These are phyloP conservation scores for Yamadazyma aaseri DNA, from an alignment of 1,139 yeast genomes.

Conservation along the genomic window DNA sequence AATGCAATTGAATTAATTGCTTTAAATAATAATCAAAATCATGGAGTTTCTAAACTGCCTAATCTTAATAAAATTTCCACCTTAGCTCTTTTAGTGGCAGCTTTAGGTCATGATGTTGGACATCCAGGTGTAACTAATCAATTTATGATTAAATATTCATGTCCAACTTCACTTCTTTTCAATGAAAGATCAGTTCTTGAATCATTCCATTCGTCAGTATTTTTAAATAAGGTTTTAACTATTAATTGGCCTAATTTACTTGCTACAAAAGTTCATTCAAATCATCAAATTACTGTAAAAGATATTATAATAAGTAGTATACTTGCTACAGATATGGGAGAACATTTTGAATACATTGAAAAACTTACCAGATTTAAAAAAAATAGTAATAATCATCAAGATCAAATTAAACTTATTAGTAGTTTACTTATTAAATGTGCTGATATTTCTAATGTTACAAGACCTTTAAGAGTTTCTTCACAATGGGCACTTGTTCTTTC, in stretches of 20 bases:
- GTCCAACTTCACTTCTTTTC: constrained; percentile 66
- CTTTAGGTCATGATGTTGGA: constrained; percentile 93
- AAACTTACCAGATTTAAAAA: constrained; percentile 28
- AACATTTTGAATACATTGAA: constrained; percentile 73
- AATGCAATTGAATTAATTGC: constrained; percentile 18
- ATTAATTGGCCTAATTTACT: constrained; percentile 64
- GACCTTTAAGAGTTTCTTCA: constrained; percentile 72
- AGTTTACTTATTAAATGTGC: constrained; percentile 85
- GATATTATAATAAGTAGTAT: constrained; percentile 48
- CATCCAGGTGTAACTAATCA: constrained; percentile 94
- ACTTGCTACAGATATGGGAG: constrained; percentile 93
- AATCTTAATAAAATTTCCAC: constrained; percentile 48
- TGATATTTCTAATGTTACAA: constrained; percentile 87
- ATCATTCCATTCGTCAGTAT: constrained; percentile 77
- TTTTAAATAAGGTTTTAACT: constrained; percentile 53
- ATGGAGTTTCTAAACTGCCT: constrained; percentile 7
- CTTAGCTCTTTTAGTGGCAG: constrained; percentile 68
- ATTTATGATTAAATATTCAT: constrained; percentile 57
- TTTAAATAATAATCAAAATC: constrained; percentile 9
- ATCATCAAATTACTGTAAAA: constrained; percentile 20
- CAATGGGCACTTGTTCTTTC: constrained; percentile 84
- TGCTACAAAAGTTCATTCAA: constrained; percentile 19
- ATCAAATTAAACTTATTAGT: constrained; percentile 48
- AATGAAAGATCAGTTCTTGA: constrained; percentile 74
- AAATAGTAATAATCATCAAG: neutral